phyloP scores from a whole-genome alignment of 768 basidiomycete species.

The Terana coerulea region DNA sequence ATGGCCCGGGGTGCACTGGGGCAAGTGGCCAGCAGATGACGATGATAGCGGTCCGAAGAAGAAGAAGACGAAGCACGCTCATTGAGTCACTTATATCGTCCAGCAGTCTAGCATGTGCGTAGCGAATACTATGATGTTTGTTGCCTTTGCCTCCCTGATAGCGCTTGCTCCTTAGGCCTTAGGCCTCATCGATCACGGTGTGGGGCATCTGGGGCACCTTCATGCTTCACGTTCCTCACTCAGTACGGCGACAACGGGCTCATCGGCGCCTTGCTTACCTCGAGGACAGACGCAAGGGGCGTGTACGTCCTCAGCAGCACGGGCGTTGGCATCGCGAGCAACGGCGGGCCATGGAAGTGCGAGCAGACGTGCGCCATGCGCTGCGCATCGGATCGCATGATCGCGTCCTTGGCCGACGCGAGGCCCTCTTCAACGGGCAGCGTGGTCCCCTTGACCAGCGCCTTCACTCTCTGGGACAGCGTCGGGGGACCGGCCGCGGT shows the following conservation, averaged over 20 bases:
- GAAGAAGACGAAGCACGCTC: no score
- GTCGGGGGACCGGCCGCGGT: background rate
- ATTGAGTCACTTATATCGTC: no score
- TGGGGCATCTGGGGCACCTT: constrained; percentile 18
- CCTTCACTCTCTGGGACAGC: background rate
- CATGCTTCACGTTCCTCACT: constrained; percentile 17
- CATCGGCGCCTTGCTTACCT: background rate
- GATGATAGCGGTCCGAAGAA: no score
- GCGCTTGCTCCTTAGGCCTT: constrained; percentile 20
- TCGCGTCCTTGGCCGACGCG: constrained; percentile 12
- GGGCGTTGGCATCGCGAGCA: background rate
- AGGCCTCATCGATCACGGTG: no score
- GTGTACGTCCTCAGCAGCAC: background rate
- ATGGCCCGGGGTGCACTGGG: no score
- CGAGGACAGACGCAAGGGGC: background rate
- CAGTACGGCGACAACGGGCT: constrained; percentile 24
- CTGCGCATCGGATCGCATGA: constrained; percentile 18
- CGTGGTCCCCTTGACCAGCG: background rate
- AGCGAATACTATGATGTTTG: no score
- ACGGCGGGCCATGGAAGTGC: constrained; percentile 8
- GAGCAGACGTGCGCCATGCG: constrained; percentile 18
- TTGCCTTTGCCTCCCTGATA: no score
- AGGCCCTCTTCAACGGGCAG: background rate
- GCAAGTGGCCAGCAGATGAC: no score
- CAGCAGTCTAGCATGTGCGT: no score